Evolutionary conservation across 2,329 filamentous ascomycete species (phyloP).

Genomic region (Sclerotinia nivalis): DNA sequence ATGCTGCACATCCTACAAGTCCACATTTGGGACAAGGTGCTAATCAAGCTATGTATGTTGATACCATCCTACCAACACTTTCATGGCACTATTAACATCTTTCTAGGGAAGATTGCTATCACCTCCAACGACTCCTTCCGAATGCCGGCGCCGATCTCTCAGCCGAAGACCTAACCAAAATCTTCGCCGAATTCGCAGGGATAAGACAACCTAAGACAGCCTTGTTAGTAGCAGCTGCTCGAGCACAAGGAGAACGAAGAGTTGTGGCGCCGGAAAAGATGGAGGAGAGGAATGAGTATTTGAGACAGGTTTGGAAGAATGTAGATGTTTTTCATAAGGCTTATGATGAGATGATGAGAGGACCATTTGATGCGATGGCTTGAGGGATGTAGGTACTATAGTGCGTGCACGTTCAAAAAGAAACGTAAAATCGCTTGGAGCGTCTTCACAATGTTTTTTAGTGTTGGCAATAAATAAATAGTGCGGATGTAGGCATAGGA

Average conservation of each 20-base stretch:
- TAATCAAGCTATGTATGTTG: slow-evolving; percentile 26
- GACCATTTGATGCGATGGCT: slow-evolving; percentile 6
- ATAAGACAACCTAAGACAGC: slow-evolving; percentile 23
- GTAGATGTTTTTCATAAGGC: background rate
- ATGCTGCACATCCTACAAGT: slow-evolving; percentile 51
- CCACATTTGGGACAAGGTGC: slow-evolving; percentile 29
- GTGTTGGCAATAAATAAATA: background rate
- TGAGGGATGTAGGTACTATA: background rate
- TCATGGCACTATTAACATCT: background rate
- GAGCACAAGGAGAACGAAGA: slow-evolving; percentile 23
- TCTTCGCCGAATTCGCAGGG: slow-evolving; percentile 15
- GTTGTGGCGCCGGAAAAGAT: slow-evolving; percentile 8
- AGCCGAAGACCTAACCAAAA: background rate
- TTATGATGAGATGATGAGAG: slow-evolving; percentile 2
- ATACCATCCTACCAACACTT: background rate
- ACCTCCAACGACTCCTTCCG: background rate
- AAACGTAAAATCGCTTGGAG: too few species aligned
- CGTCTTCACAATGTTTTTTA: too few species aligned
- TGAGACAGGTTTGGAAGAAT: slow-evolving; percentile 16
- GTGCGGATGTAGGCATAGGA: background rate
- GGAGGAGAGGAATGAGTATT: slow-evolving; percentile 16
- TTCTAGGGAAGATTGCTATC: slow-evolving; percentile 19
- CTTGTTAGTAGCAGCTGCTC: slow-evolving; percentile 11
- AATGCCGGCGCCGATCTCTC: background rate
- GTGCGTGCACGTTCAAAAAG: background rate